A percentile compares a stretch with the other conserved stretches of the same genome.
Conservation (phyloP, 2,329 filamentous ascomycete species). For the Sclerotinia minor region DNA sequence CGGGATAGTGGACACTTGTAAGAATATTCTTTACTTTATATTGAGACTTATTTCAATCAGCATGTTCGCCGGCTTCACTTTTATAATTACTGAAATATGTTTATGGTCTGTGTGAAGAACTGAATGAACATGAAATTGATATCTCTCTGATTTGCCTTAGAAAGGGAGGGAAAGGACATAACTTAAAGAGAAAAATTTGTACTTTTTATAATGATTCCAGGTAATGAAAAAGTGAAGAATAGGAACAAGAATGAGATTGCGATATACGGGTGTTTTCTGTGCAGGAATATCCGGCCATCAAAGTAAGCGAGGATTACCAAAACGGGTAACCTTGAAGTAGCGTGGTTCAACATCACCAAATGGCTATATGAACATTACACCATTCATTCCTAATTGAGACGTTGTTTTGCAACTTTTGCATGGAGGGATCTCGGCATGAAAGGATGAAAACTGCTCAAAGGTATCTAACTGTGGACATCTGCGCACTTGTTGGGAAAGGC, state of each 20-base stretch:
- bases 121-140: too few relatives aligned
- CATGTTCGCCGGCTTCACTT: background rate
- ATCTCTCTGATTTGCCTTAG: too few relatives aligned
- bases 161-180: too few relatives aligned
- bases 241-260: too few relatives aligned
- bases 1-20: background rate
- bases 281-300: background rate
- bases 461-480: background rate
- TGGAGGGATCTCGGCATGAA: background rate
- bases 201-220: too few relatives aligned
- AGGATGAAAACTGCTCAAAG: background rate
- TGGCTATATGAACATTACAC: background rate
- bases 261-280: too few relatives aligned
- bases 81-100: background rate
- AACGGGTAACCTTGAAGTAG: slow-evolving; percentile 11
- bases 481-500: background rate
- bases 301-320: background rate
- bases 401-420: background rate
- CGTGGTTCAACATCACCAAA: background rate
- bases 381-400: background rate
- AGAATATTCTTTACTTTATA: background rate
- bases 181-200: too few relatives aligned
- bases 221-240: too few relatives aligned
- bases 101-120: too few relatives aligned
- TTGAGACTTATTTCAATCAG: background rate